These are phyloP conservation scores for Eucalyptus cloeziana DNA, from an alignment of 345 rosid species.

Conservation along the genomic window DNA sequence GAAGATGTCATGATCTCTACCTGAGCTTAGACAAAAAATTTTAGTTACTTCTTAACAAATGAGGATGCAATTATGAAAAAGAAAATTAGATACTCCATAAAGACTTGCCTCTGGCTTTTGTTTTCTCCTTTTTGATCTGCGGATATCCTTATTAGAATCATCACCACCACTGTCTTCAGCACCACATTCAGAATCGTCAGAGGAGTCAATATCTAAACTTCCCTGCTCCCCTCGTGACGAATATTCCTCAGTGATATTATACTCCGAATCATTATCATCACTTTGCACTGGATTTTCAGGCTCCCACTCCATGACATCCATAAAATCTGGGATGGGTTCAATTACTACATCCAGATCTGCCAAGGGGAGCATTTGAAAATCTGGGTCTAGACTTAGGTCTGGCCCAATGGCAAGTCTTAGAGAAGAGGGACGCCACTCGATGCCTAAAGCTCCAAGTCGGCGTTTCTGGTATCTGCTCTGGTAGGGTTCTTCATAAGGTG, in stretches of 20 bases:
- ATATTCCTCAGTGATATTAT: slow-evolving; percentile 72
- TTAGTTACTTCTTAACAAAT: not conserved
- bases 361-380: slow-evolving; percentile 76
- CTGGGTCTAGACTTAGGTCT: slow-evolving; percentile 75
- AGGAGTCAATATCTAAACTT: slow-evolving; percentile 44
- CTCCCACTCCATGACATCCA: slow-evolving; percentile 90
- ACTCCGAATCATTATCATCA: slow-evolving; percentile 95
- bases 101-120: slow-evolving; percentile 57
- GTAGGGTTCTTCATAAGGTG: slow-evolving; percentile 91
- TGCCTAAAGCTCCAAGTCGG: slow-evolving; percentile 79
- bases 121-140: slow-evolving; percentile 66
- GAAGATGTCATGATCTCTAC: slow-evolving; percentile 78
- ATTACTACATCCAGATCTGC: slow-evolving; percentile 65
- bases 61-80: not conserved
- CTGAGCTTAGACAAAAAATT: slow-evolving; percentile 14
- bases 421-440: slow-evolving; percentile 84
- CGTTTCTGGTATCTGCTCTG: slow-evolving; percentile 95
- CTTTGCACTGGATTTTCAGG: slow-evolving; percentile 66
- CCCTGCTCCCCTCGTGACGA: slow-evolving; percentile 67
- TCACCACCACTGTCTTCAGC: slow-evolving; percentile 50
- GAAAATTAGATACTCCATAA: not conserved
- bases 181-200: slow-evolving; percentile 54
- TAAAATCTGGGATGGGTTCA: slow-evolving; percentile 79
- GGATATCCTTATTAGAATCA: slow-evolving; percentile 46
- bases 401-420: slow-evolving; percentile 78